Evolutionary conservation across 768 basidiomycete species (phyloP).

Genomic region (Mycena sanguinolenta): DNA sequence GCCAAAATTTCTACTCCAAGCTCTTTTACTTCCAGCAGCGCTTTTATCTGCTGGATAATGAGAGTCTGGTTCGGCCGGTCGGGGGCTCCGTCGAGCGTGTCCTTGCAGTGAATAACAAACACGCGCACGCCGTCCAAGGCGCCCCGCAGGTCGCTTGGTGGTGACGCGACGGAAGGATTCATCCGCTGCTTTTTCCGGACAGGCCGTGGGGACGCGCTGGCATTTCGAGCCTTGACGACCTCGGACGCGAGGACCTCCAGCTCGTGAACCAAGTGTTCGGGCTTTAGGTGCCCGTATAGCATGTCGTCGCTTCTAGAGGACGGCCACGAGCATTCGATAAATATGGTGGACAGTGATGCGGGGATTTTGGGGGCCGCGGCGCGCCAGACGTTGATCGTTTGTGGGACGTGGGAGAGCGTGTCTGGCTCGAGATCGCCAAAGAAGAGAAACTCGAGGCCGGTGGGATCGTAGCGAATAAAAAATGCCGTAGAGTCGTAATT

Average conservation of each 20-base stretch:
- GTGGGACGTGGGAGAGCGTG: slow-evolving; percentile 69
- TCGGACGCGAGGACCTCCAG: slow-evolving; percentile 77
- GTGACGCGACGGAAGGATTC: slow-evolving; percentile 53
- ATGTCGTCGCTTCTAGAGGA: slow-evolving; percentile 73
- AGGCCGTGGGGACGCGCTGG: slow-evolving; percentile 43
- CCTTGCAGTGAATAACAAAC: slow-evolving; percentile 93
- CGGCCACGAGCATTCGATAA: slow-evolving; percentile 96
- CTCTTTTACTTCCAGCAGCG: slow-evolving; percentile 68
- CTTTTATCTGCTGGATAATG: slow-evolving; percentile 81
- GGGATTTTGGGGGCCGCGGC: slow-evolving; percentile 84
- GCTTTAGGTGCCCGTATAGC: slow-evolving; percentile 90
- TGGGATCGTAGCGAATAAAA: slow-evolving; percentile 80
- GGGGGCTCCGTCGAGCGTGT: slow-evolving; percentile 64
- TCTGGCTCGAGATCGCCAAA: slow-evolving; percentile 97
- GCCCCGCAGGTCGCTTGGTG: slow-evolving; percentile 61
- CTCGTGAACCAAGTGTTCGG: slow-evolving; percentile 84
- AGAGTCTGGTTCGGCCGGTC: slow-evolving; percentile 70
- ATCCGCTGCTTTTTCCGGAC: slow-evolving; percentile 55
- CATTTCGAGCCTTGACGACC: slow-evolving; percentile 62
- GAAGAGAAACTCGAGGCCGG: slow-evolving; percentile 83
- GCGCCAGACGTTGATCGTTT: slow-evolving; percentile 83
- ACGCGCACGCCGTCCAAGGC: slow-evolving; percentile 73
- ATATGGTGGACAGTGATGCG: slow-evolving; percentile 78
- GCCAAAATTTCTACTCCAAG: slow-evolving; percentile 81
- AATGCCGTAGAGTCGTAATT: slow-evolving; percentile 86